A percentile compares a stretch with the other conserved stretches of the same genome.
phyloP scores from a whole-genome alignment of 75 land plant genomes.

The Ceratopteris richardii region DNA sequence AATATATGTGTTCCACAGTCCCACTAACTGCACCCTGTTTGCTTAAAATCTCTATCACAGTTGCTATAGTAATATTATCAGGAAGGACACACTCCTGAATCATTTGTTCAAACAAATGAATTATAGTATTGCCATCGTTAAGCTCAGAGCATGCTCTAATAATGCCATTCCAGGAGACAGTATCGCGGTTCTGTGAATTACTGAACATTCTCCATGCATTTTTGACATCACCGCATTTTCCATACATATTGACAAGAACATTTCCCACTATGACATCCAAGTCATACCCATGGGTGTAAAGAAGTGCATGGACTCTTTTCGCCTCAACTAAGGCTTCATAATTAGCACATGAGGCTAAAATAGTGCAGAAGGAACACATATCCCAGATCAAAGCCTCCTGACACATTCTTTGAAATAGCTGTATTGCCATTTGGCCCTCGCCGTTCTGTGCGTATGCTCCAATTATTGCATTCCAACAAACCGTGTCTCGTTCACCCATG shows the following conservation, averaged over 20 bases:
- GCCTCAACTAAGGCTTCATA: slow-evolving; percentile 23
- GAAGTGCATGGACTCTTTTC: slow-evolving; percentile 38
- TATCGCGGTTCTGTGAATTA: slow-evolving; percentile 23
- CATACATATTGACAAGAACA: slow-evolving; percentile 48
- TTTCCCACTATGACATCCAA: slow-evolving; percentile 36
- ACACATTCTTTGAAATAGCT: slow-evolving; percentile 17
- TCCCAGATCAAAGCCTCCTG: slow-evolving; percentile 20
- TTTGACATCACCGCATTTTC: slow-evolving; percentile 31
- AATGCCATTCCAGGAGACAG: slow-evolving; percentile 62
- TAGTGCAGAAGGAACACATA: slow-evolving; percentile 42
- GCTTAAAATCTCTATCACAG: slow-evolving; percentile 49
- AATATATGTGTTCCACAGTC: slow-evolving; percentile 44
- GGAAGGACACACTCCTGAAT: slow-evolving; percentile 26
- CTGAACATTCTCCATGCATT: slow-evolving; percentile 32
- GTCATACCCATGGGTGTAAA: slow-evolving; percentile 18
- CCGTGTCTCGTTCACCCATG: slow-evolving; percentile 10
- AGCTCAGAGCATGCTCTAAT: slow-evolving; percentile 44
- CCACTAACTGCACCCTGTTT: slow-evolving; percentile 19
- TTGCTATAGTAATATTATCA: slow-evolving; percentile 51
- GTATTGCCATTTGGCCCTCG: neutral
- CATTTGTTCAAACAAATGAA: slow-evolving; percentile 26
- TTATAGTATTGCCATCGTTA: slow-evolving; percentile 7
- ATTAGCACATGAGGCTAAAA: slow-evolving; percentile 31
- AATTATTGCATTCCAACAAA: slow-evolving; percentile 26
- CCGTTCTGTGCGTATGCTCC: slow-evolving; percentile 12